Conservation (phyloP, 768 basidiomycete genomes). For the Sutorius australiensis region DNA sequence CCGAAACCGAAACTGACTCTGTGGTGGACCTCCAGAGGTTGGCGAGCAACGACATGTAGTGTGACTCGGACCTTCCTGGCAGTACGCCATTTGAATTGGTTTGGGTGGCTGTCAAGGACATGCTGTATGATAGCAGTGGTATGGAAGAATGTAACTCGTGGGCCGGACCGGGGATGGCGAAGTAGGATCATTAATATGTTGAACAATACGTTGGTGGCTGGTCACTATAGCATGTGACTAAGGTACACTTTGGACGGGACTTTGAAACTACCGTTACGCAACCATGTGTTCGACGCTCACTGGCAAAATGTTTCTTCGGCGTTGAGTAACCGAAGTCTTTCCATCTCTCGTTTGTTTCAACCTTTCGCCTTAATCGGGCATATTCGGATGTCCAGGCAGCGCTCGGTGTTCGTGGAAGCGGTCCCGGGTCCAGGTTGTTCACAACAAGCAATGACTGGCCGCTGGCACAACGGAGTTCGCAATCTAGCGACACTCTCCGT, state of each 20-base stretch:
- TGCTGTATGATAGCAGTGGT: neutral
- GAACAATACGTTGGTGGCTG: neutral
- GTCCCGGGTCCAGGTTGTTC: neutral
- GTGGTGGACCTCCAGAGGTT: neutral
- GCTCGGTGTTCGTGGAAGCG: neutral
- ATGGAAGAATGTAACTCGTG: neutral
- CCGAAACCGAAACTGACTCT: neutral
- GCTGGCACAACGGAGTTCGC: neutral
- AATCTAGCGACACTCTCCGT: neutral
- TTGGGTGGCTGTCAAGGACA: constrained; percentile 2
- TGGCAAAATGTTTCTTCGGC: neutral
- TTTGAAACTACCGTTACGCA: neutral
- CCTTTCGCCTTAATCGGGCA: neutral
- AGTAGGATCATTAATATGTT: neutral
- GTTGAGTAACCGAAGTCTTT: neutral
- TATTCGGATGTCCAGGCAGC: neutral
- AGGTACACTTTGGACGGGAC: neutral
- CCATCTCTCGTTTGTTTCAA: neutral
- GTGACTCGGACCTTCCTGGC: neutral
- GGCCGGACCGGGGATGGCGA: neutral
- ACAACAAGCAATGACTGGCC: neutral
- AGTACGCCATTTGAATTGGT: constrained; percentile 15
- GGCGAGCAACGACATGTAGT: neutral
- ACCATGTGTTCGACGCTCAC: neutral
- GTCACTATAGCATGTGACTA: neutral